Percentiles rank a stretch among this genome's conserved stretches.
phyloP scores from a whole-genome alignment of 2,329 filamentous ascomycete species.

The Trichoderma semiorbis region DNA sequence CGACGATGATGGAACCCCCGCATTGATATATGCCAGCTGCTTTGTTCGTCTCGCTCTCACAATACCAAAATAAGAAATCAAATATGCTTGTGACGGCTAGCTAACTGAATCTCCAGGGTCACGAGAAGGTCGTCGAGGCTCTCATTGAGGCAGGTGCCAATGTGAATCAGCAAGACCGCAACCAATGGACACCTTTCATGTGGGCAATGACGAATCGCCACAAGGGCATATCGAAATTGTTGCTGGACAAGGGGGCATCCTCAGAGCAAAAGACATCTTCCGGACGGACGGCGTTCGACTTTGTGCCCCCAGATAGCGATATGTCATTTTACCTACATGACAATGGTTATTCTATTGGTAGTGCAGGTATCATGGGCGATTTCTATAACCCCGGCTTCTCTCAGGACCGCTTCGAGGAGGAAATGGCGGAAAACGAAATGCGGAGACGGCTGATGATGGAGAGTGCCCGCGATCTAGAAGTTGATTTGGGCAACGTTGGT shows the following conservation, averaged over 20 bases:
- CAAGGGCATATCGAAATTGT: constrained; percentile 88
- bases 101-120: constrained; percentile 55
- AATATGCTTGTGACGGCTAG: neutral
- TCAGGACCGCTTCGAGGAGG: constrained; percentile 92
- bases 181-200: constrained; percentile 97
- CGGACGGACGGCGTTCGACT: constrained; percentile 91
- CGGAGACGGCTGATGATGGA: constrained; percentile 99
- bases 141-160: constrained; percentile 82
- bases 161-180: constrained; percentile 91
- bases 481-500: constrained; percentile 91
- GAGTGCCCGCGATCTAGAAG: constrained; percentile 92
- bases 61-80: neutral
- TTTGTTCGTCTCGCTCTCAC: constrained; percentile 60
- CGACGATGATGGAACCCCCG: constrained; percentile 94
- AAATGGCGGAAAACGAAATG: constrained; percentile 94
- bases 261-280: constrained; percentile 92
- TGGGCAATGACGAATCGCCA: constrained; percentile 99
- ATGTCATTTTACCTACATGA: constrained; percentile 94
- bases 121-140: constrained; percentile 80
- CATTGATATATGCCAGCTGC: constrained; percentile 94
- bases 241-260: constrained; percentile 92
- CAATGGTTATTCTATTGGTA: constrained; percentile 87
- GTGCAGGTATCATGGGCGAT: constrained; percentile 75
- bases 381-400: constrained; percentile 92
- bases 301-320: constrained; percentile 91